Evolutionary conservation across 306 rosid species (phyloP).

Genomic region (Medicago ruthenica): DNA sequence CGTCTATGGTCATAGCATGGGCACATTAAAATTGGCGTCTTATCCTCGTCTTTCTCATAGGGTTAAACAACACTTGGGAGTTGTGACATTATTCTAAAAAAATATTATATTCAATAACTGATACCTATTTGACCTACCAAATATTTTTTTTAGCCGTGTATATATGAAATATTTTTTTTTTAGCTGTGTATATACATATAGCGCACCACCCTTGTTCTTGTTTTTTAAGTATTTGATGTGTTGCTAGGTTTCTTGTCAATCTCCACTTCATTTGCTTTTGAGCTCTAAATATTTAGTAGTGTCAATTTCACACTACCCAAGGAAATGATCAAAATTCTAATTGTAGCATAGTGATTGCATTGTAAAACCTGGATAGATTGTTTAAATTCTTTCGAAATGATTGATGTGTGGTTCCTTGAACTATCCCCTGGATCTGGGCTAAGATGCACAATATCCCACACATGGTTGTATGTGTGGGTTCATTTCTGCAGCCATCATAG

Average conservation of each 20-base stretch:
- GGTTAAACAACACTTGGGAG: background rate
- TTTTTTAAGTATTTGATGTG: no score
- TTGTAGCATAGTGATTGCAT: background rate
- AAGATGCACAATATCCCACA: background rate
- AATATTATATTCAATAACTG: background rate
- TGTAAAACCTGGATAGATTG: constrained; percentile 21
- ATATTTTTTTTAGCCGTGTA: constrained; percentile 25
- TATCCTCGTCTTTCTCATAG: constrained; percentile 12
- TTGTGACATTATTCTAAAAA: constrained; percentile 26
- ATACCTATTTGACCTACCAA: background rate
- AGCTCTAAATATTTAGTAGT: background rate
- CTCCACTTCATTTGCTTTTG: no score
- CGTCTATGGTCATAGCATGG: constrained; percentile 5
- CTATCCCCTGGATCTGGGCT: constrained; percentile 20
- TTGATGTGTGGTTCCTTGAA: constrained; percentile 17
- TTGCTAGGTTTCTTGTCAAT: no score
- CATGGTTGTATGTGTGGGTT: constrained; percentile 24
- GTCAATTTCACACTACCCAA: constrained; percentile 10
- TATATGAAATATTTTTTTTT: background rate
- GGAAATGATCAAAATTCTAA: constrained; percentile 17
- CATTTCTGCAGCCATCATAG: constrained; percentile 16
- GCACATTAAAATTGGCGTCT: background rate
- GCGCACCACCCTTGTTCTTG: background rate
- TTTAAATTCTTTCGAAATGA: background rate
- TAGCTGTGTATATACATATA: no score